Evolutionary conservation across 2,329 filamentous ascomycete genomes (phyloP).

Genomic region (Cadophora sp.): DNA sequence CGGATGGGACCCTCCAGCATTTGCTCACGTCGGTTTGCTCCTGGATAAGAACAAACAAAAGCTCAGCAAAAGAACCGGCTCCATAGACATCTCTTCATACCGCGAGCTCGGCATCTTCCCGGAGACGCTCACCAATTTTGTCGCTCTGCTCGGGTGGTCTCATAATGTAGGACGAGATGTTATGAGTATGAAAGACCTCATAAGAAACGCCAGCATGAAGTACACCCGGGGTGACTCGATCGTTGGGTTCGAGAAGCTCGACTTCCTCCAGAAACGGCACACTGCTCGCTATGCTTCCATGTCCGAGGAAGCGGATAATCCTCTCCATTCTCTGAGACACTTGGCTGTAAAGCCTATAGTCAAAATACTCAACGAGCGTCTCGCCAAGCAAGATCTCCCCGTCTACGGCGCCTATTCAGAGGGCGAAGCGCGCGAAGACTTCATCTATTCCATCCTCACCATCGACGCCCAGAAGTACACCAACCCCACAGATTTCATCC

Average conservation of each 20-base stretch:
- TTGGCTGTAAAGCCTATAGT: slow-evolving; percentile 41
- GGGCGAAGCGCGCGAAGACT: slow-evolving; percentile 48
- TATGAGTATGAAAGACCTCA: slow-evolving; percentile 73
- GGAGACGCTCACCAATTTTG: slow-evolving; percentile 77
- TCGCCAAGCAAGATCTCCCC: slow-evolving; percentile 11
- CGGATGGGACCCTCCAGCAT: slow-evolving; percentile 74
- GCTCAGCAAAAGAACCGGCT: slow-evolving; percentile 83
- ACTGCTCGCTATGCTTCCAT: slow-evolving; percentile 39
- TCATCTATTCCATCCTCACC: slow-evolving; percentile 57
- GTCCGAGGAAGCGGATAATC: slow-evolving; percentile 22
- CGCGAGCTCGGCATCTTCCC: slow-evolving; percentile 66
- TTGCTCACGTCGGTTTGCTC: slow-evolving; percentile 81
- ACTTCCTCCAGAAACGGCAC: slow-evolving; percentile 78
- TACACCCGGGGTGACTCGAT: slow-evolving; percentile 92
- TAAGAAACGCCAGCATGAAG: slow-evolving; percentile 77
- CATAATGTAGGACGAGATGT: slow-evolving; percentile 72
- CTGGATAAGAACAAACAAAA: slow-evolving; percentile 74
- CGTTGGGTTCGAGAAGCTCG: slow-evolving; percentile 80
- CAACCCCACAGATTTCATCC: slow-evolving; percentile 59
- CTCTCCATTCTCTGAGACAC: slow-evolving; percentile 36
- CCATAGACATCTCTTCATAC: slow-evolving; percentile 65
- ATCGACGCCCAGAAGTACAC: slow-evolving; percentile 64
- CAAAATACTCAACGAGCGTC: slow-evolving; percentile 27
- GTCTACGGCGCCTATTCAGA: slow-evolving; percentile 39
- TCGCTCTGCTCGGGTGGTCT: slow-evolving; percentile 85